Percentiles rank a stretch among this genome's conserved stretches.
Evolutionary conservation across 345 rosid species (phyloP).

Genomic region (Moricandia arvensis): DNA sequence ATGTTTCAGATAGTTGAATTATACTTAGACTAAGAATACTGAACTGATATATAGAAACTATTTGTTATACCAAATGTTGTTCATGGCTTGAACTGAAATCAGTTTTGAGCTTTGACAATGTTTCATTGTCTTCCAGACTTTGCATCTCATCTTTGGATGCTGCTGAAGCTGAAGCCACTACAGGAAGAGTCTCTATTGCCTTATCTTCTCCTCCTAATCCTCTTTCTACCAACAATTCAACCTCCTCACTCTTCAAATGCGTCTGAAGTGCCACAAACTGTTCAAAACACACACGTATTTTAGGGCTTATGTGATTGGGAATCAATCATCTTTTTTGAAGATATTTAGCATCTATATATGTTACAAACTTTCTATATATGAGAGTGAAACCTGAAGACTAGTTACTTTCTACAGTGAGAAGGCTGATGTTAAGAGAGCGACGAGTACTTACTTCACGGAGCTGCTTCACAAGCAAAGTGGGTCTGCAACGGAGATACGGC

Average conservation of each 20-base stretch:
- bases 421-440: constrained; percentile 29
- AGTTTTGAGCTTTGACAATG: constrained; percentile 20
- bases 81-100: constrained; percentile 36
- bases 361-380: not conserved
- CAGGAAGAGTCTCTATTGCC: constrained; percentile 16
- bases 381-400: not conserved
- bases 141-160: constrained; percentile 46
- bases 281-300: constrained; percentile 21
- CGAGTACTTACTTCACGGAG: constrained; percentile 66
- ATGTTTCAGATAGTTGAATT: constrained; percentile 21
- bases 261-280: constrained; percentile 77
- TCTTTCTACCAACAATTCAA: constrained; percentile 58
- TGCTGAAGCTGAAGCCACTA: constrained; percentile 19
- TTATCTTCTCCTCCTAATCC: constrained; percentile 35
- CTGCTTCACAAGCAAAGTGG: constrained; percentile 64
- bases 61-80: constrained; percentile 28
- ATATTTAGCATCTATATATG: not conserved
- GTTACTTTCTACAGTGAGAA: constrained; percentile 4
- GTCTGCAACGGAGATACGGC: constrained; percentile 76
- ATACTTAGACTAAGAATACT: not conserved
- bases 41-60: not conserved
- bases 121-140: constrained; percentile 58
- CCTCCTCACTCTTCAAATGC: constrained; percentile 61
- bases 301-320: not conserved
- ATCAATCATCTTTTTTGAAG: not conserved